Conservation (phyloP, 306 rosid genomes). For the Acacia acuminata region DNA sequence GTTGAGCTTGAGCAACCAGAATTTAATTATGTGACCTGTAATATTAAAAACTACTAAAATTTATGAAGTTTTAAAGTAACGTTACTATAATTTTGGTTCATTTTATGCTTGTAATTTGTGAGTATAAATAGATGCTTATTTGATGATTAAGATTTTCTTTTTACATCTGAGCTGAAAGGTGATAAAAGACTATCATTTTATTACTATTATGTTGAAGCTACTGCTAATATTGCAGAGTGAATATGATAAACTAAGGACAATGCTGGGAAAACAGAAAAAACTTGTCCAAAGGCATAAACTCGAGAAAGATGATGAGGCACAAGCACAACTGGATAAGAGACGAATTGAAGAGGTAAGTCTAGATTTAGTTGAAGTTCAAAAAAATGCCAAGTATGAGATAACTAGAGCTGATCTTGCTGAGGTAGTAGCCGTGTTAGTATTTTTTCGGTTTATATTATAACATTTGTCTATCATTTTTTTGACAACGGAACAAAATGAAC, state of each 20-base stretch:
- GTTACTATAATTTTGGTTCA: too few species aligned
- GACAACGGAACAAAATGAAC: neutral
- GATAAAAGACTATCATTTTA: neutral
- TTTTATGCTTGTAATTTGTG: too few species aligned
- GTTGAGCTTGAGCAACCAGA: neutral
- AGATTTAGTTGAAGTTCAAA: neutral
- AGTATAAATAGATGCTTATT: neutral
- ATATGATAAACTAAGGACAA: neutral
- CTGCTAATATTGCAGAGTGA: neutral
- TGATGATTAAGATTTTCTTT: neutral
- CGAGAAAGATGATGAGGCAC: neutral
- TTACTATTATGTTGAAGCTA: neutral
- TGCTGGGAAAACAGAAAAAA: neutral
- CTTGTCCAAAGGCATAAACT: neutral
- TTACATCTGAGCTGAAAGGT: neutral
- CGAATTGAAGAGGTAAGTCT: neutral
- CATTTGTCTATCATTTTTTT: too few species aligned
- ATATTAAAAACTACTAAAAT: neutral
- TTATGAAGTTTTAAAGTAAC: too few species aligned
- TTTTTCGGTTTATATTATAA: too few species aligned
- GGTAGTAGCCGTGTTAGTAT: too few species aligned
- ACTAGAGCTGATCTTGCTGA: too few species aligned
- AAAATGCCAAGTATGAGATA: neutral
- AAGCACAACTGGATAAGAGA: neutral
- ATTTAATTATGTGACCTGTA: neutral